Conservation (phyloP, 192 early-diverging fungal species). For the Backusella psychrophila region DNA sequence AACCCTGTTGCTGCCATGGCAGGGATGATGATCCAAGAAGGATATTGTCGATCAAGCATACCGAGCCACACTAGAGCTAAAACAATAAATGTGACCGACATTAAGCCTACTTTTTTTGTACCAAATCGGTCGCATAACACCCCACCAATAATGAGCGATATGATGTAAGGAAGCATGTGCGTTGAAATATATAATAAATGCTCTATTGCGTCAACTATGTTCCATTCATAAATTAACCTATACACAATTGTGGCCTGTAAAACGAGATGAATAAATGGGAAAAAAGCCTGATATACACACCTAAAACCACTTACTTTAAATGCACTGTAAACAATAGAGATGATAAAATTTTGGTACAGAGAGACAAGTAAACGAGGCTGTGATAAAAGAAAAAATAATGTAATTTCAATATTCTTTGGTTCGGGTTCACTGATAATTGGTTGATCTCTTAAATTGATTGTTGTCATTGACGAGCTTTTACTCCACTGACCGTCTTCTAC, state of each 20-base stretch:
- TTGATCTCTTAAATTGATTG: slow-evolving; percentile 4
- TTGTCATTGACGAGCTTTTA: slow-evolving; percentile 9
- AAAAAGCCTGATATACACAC: not conserved
- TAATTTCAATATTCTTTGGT: not conserved
- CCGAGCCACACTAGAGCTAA: not conserved
- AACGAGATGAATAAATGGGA: not conserved
- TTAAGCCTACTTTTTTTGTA: not conserved
- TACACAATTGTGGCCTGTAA: not conserved
- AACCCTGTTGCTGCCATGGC: not conserved
- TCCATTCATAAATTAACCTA: not conserved
- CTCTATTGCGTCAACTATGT: not conserved
- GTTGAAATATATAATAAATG: not conserved
- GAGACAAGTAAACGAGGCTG: not conserved
- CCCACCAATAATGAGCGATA: not conserved
- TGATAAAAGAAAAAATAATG: not conserved
- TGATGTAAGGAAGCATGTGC: not conserved
- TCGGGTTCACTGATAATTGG: not conserved
- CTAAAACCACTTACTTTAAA: not conserved
- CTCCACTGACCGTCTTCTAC: slow-evolving; percentile 4
- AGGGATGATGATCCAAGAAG: not conserved
- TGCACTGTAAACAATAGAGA: not conserved
- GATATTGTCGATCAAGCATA: not conserved
- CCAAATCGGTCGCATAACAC: not conserved
- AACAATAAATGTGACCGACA: not conserved
- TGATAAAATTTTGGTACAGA: not conserved